Evolutionary conservation across 208 protist genomes (phyloP).

Genomic region (Sergeia podlipaevii): DNA sequence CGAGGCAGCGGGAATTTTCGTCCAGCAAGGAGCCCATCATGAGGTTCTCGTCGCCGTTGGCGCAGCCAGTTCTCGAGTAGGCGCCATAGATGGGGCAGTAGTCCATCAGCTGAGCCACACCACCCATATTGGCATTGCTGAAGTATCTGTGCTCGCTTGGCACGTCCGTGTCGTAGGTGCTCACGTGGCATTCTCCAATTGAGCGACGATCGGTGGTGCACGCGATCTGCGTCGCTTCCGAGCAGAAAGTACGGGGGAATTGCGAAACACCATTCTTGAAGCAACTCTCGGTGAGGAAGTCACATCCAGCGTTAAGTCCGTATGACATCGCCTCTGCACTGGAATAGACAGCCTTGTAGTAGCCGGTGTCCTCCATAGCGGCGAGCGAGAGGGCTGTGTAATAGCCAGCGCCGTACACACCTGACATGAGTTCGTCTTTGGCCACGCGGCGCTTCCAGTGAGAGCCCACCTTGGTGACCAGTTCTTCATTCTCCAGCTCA

Average conservation of each 20-base stretch:
- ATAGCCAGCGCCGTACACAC: conserved; percentile 13
- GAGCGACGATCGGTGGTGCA: conserved; percentile 31
- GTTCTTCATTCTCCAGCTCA: conserved; percentile 74
- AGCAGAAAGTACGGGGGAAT: conserved; percentile 52
- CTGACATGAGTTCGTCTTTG: conserved; percentile 84
- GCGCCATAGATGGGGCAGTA: conserved; percentile 30
- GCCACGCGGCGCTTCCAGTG: conserved; percentile 89
- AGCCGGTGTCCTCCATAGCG: conserved; percentile 72
- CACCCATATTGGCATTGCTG: conserved; percentile 8
- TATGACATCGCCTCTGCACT: conserved; percentile 66
- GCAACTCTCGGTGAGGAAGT: conserved; percentile 43
- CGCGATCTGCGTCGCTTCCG: not conserved
- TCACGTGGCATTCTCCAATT: conserved; percentile 24
- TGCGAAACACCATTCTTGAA: conserved; percentile 20
- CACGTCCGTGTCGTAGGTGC: not conserved
- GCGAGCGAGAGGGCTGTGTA: conserved; percentile 80
- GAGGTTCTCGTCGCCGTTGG: not conserved
- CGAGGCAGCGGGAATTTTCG: no score
- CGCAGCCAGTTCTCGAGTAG: conserved; percentile 18
- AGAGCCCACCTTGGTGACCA: conserved; percentile 28
- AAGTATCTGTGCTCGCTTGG: conserved; percentile 49
- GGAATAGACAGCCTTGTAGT: conserved; percentile 66
- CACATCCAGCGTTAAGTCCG: conserved; percentile 60
- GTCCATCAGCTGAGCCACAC: conserved; percentile 24
- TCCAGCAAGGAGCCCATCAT: no score